A percentile compares a stretch with the other conserved stretches of the same genome.
These are phyloP conservation scores for Penicillium paxilli DNA, from an alignment of 495 filamentous ascomycete genomes.

Conservation along the genomic window DNA sequence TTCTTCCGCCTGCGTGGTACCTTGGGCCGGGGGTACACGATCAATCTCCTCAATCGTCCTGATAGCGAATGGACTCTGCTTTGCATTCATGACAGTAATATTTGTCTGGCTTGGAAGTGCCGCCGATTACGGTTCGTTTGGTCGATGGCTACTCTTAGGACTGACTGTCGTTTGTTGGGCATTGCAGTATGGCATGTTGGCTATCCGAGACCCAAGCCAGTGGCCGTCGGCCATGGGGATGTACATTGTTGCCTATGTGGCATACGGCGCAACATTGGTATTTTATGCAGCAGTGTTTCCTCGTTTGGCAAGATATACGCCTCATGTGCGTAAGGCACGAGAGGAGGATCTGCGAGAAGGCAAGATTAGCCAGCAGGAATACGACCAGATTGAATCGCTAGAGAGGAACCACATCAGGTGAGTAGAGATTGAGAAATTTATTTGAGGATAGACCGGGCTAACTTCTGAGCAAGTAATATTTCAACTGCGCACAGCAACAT, in stretches of 20 bases:
- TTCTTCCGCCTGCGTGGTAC: slow-evolving; percentile 45
- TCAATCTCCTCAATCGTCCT: slow-evolving; percentile 47
- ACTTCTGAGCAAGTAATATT: slow-evolving; percentile 31
- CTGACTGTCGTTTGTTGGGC: slow-evolving; percentile 51
- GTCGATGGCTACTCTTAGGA: slow-evolving; percentile 46
- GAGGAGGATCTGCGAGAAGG: slow-evolving; percentile 46
- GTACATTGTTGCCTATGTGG: slow-evolving; percentile 48
- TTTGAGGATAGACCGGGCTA: too few species aligned
- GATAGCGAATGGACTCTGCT: slow-evolving; percentile 52
- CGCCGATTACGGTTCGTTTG: slow-evolving; percentile 52
- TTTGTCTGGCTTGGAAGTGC: slow-evolving; percentile 51
- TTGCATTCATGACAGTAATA: slow-evolving; percentile 50
- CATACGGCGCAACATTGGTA: slow-evolving; percentile 48
- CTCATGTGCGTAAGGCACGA: slow-evolving; percentile 46
- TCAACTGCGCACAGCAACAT: slow-evolving; percentile 54
- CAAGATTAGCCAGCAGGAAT: slow-evolving; percentile 40
- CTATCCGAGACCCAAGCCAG: slow-evolving; percentile 41
- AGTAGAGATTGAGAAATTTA: slow-evolving; percentile 7
- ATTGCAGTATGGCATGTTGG: slow-evolving; percentile 48
- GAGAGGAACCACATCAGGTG: slow-evolving; percentile 49
- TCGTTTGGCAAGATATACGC: slow-evolving; percentile 45
- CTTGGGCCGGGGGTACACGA: slow-evolving; percentile 45
- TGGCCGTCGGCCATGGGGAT: slow-evolving; percentile 51
- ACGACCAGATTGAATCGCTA: slow-evolving; percentile 48
- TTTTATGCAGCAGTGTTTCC: slow-evolving; percentile 54